Conservation (phyloP, 495 filamentous ascomycete genomes). For the Penicillium riverlandense region DNA sequence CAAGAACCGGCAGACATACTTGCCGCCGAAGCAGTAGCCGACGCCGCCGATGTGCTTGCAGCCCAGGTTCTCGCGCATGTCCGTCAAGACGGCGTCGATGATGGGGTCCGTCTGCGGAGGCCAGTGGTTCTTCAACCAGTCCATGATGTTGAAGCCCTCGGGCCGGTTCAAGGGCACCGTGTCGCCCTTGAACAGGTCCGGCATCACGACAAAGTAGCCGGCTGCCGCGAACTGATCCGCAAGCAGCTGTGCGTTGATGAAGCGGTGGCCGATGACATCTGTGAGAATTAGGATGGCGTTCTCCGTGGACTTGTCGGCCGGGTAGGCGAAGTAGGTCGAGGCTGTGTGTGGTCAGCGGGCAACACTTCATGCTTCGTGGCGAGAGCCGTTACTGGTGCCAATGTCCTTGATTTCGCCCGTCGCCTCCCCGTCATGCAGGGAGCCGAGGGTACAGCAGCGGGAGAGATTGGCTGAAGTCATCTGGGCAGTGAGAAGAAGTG, state of each 20-base stretch:
- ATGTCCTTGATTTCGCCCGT: slow-evolving; percentile 13
- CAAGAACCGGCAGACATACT: slow-evolving; percentile 36
- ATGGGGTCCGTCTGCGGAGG: slow-evolving; percentile 51
- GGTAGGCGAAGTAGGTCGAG: slow-evolving; percentile 20
- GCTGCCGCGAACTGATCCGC: slow-evolving; percentile 71
- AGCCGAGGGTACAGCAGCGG: slow-evolving; percentile 7
- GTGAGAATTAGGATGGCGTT: slow-evolving; percentile 22
- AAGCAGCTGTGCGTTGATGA: slow-evolving; percentile 24
- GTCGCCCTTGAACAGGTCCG: slow-evolving; percentile 38
- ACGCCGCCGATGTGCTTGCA: slow-evolving; percentile 55
- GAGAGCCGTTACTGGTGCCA: slow-evolving; percentile 2
- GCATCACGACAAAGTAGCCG: slow-evolving; percentile 66
- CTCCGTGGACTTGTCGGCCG: slow-evolving; percentile 16
- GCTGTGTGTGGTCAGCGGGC: neutral
- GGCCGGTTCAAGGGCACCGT: slow-evolving; percentile 18
- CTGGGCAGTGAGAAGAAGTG: neutral
- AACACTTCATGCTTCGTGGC: neutral
- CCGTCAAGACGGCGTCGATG: slow-evolving; percentile 44
- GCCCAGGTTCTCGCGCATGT: slow-evolving; percentile 46
- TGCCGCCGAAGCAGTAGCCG: slow-evolving; percentile 73
- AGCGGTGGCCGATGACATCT: slow-evolving; percentile 21
- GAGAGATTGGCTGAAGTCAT: slow-evolving; percentile 7
- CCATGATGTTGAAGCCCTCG: slow-evolving; percentile 18
- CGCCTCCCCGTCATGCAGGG: slow-evolving; percentile 16
- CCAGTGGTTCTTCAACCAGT: slow-evolving; percentile 34